phyloP scores from a whole-genome alignment of 495 filamentous ascomycete species.

The Penicillium steckii region DNA sequence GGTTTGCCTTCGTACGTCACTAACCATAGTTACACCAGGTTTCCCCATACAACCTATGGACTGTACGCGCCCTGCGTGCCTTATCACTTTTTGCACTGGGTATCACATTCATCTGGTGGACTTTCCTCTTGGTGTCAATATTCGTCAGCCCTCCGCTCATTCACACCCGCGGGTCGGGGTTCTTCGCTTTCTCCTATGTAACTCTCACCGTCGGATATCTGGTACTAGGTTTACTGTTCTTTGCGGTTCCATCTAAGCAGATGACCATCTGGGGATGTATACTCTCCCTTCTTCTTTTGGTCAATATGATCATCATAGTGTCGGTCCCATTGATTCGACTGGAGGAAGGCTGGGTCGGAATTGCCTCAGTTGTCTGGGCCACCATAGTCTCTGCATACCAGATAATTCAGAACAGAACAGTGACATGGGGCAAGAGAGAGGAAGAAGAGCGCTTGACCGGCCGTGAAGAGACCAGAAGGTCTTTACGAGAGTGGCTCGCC shows the following conservation, averaged over 20 bases:
- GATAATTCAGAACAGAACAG: slow-evolving; percentile 63
- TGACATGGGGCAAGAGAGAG: slow-evolving; percentile 85
- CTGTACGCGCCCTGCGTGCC: slow-evolving; percentile 73
- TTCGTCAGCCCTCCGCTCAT: slow-evolving; percentile 88
- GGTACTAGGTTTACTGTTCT: slow-evolving; percentile 78
- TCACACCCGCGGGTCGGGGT: slow-evolving; percentile 83
- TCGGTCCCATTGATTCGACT: slow-evolving; percentile 66
- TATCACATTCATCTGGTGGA: slow-evolving; percentile 87
- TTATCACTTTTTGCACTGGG: slow-evolving; percentile 69
- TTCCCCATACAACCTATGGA: slow-evolving; percentile 93
- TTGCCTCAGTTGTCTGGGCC: slow-evolving; percentile 79
- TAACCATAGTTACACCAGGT: too few species aligned
- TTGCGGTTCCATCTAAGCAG: slow-evolving; percentile 73
- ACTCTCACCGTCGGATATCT: slow-evolving; percentile 72
- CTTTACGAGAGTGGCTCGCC: slow-evolving; percentile 76
- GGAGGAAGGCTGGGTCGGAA: slow-evolving; percentile 90
- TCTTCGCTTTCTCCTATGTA: slow-evolving; percentile 80
- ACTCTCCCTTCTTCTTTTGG: slow-evolving; percentile 67
- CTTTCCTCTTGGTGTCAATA: slow-evolving; percentile 75
- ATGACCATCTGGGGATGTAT: slow-evolving; percentile 67
- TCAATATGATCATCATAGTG: slow-evolving; percentile 77
- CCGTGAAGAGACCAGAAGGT: slow-evolving; percentile 79
- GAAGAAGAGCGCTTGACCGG: slow-evolving; percentile 93
- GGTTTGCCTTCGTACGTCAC: too few species aligned
- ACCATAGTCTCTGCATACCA: slow-evolving; percentile 62